Base-by-base conservation (phyloP, 306 rosid species). In the Spatholobus suberectus region DNA sequence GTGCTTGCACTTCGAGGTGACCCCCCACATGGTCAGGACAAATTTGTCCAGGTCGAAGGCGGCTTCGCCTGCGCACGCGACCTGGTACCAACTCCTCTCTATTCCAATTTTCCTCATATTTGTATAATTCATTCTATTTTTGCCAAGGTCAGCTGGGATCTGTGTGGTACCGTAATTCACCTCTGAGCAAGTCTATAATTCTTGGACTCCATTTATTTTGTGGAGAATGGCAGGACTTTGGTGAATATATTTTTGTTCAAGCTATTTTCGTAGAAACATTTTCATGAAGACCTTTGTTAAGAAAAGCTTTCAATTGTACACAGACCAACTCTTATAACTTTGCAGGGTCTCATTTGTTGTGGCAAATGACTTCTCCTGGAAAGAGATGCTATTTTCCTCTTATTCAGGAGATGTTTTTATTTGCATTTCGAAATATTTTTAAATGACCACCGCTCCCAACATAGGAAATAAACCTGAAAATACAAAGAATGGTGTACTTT, bases 1-100 rank as follows among this genome's bases (percentile, higher is more conserved):
- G 97, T 96, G 41, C 99, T 96, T 75, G 99, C 99, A 15, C 97
- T 96, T 54, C 93, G 99, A 2, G 99, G 98, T 0, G 99, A 96
- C 57, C 98, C 99, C 1, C 99, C 99, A 6, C 98, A 96, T 46
- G 99, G 99, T 17, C 99, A 96, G 90, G 99, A 90, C 85, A 96
- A 90, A 83, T 96, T 96, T 37, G 97, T 96, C 54, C 92, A 92
- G 95, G 73, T 85, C 65, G 86, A 96, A 59, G 99, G 95, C 58
- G 99, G 99, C 58, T 96, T 94, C 54, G 97, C 98, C 75, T 96
- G 98, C 29, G 99, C 98, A 6, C 95, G 89, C 20, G 99, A 96
- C 77, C 86, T 95, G 79, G 99, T 93, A 89, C 58, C 15, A 17
- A 4, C 69, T 12, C 21, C 15, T 73, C 17, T 37, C 21, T 15